Conservation (phyloP, 1,284 basidiomycete species). For the Agaricales sp. region DNA sequence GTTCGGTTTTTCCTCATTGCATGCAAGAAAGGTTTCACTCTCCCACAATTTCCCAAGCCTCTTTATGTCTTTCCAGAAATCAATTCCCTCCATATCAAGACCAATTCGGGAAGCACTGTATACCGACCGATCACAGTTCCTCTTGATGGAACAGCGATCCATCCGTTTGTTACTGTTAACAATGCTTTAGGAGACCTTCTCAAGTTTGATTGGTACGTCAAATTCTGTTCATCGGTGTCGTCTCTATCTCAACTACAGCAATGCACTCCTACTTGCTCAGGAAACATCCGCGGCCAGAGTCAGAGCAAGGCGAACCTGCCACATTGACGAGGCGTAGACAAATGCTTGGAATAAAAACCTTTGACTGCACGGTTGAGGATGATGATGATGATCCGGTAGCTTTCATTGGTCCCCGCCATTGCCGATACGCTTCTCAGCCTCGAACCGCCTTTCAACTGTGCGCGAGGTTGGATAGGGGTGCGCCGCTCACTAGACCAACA, state of each 20-base stretch:
- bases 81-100: conserved; percentile 35
- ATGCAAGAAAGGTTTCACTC: conserved; percentile 34
- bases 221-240: no score
- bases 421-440: neutral
- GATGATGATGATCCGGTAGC: neutral
- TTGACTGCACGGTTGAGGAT: neutral
- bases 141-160: neutral
- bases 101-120: neutral
- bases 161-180: neutral
- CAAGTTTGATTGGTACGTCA: neutral
- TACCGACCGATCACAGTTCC: neutral
- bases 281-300: no score
- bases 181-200: neutral
- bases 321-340: no score
- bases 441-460: neutral
- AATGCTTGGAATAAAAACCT: no score
- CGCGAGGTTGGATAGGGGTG: neutral
- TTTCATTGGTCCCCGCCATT: no score
- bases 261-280: neutral
- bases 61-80: conserved; percentile 49
- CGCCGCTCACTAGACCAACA: neutral
- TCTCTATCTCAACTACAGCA: neutral
- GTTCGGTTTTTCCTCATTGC: conserved; percentile 65
- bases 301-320: no score
- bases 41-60: conserved; percentile 59